These are phyloP conservation scores for Colletotrichum camelliae DNA, from an alignment of 2,329 filamentous ascomycete genomes.

Conservation along the genomic window DNA sequence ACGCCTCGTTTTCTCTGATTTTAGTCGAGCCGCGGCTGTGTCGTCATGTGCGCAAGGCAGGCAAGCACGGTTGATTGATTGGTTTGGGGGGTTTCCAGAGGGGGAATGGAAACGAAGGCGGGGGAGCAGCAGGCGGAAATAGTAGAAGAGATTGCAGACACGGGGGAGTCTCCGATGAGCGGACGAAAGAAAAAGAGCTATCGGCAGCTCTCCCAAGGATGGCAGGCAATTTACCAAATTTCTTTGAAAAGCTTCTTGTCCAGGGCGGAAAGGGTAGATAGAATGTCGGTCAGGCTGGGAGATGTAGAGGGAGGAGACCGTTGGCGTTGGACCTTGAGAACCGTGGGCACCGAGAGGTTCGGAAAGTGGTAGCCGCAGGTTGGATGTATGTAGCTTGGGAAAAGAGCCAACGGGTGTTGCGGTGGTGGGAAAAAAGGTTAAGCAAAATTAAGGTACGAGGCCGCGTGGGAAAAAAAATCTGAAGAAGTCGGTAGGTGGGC, in stretches of 20 bases:
- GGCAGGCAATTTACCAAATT: background rate
- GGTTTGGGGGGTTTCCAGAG: background rate
- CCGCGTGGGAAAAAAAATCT: background rate
- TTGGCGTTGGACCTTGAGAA: background rate
- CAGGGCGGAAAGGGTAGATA: background rate
- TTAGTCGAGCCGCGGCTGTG: background rate
- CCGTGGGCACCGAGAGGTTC: background rate
- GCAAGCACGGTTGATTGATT: conserved; percentile 4
- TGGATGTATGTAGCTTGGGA: conserved; percentile 1
- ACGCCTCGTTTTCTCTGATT: conserved; percentile 11
- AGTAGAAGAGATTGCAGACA: background rate
- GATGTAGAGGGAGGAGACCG: background rate
- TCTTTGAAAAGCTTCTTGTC: background rate
- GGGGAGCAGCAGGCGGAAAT: conserved; percentile 4
- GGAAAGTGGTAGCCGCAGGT: background rate
- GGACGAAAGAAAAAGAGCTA: background rate
- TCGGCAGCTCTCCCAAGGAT: background rate
- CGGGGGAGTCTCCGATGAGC: conserved; percentile 1
- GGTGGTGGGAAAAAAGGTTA: background rate
- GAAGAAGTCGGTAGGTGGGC: background rate
- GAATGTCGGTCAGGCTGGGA: background rate
- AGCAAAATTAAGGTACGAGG: background rate
- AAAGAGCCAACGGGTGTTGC: background rate
- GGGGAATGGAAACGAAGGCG: background rate
- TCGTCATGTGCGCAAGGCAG: conserved; percentile 1